Base-by-base conservation (phyloP, 331 rosid species). In the Spiraea crenata region DNA sequence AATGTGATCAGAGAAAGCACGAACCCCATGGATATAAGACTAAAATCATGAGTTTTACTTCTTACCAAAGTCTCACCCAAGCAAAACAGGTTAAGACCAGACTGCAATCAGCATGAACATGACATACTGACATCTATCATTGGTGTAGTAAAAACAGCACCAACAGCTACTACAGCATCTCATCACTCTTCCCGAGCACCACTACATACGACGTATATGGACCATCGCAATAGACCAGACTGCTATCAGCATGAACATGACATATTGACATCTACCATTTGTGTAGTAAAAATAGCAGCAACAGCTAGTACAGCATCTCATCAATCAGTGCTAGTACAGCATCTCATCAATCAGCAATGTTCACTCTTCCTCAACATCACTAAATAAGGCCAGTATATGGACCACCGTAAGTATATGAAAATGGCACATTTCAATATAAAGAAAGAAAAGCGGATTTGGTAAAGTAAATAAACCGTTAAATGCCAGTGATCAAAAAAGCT, bases 291-390 rank as follows among this genome's bases (percentile, higher is more conserved):
- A 78, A 49, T 79, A 74, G 83, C 77, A 79, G 62, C 80, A 75
- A 83, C 80, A 77, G 84, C 87, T 73, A 72, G 74, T 70, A 70
- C 81, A 70, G 71, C 84, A 78, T 82, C 85, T 85, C 77, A 64
- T 69, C 82, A 74, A 65, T 71, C 87, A 83, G 84, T 25, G 84
- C 87, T 73, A 72, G 74, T 70, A 70, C 81, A 70, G 71, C 84
- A 78, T 82, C 85, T 85, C 77, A 64, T 69, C 82, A 74, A 65
- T 71, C 87, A 83, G 84, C 81, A 74, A 77, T 78, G 69, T 60
- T 81, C 73, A 75, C 71, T 80, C 83, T 52, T 76, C 88, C 69
- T 77, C 76, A 78, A 74, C 90, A 82, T 67, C 73, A 80, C 86
- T 83, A 86, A 69, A 76, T 78, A 66, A 82, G 74, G 82, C 75